Percentiles rank a stretch among this genome's conserved stretches.
phyloP scores from a whole-genome alignment of 1,284 basidiomycete species.

The Cutaneotrichosporon sp. region DNA sequence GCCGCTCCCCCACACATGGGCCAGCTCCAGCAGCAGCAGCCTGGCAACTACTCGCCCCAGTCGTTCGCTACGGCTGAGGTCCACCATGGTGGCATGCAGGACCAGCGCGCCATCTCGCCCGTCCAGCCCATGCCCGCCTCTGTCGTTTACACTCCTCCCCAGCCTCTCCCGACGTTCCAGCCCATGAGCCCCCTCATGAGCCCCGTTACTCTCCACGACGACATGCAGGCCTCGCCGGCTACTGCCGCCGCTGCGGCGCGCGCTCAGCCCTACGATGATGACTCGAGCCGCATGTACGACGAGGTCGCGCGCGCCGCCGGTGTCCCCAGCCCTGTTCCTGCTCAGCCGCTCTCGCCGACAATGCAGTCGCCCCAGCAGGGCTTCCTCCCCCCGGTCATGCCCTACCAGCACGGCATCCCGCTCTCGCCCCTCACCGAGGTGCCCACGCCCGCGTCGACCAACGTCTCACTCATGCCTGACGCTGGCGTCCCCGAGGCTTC shows the following conservation, averaged over 20 bases:
- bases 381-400: slow-evolving; percentile 29
- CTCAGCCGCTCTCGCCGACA: slow-evolving; percentile 13
- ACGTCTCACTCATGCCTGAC: background rate
- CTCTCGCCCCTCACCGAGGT: slow-evolving; percentile 47
- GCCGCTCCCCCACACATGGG: background rate
- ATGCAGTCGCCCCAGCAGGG: slow-evolving; percentile 17
- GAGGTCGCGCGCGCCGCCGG: slow-evolving; percentile 47
- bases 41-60: background rate
- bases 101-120: background rate
- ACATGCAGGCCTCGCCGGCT: background rate
- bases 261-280: slow-evolving; percentile 25
- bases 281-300: slow-evolving; percentile 37
- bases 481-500: background rate
- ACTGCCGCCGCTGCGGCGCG: background rate
- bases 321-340: slow-evolving; percentile 20
- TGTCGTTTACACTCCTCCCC: slow-evolving; percentile 15
- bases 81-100: background rate
- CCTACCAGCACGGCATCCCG: slow-evolving; percentile 50
- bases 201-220: background rate
- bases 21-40: background rate
- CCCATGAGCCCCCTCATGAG: slow-evolving; percentile 43
- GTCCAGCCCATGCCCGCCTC: background rate
- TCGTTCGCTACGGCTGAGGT: slow-evolving; percentile 9
- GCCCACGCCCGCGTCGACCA: slow-evolving; percentile 30
- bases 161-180: slow-evolving; percentile 32